phyloP scores from a whole-genome alignment of 371 early-diverging fungal genomes.

The Circinella minor region DNA sequence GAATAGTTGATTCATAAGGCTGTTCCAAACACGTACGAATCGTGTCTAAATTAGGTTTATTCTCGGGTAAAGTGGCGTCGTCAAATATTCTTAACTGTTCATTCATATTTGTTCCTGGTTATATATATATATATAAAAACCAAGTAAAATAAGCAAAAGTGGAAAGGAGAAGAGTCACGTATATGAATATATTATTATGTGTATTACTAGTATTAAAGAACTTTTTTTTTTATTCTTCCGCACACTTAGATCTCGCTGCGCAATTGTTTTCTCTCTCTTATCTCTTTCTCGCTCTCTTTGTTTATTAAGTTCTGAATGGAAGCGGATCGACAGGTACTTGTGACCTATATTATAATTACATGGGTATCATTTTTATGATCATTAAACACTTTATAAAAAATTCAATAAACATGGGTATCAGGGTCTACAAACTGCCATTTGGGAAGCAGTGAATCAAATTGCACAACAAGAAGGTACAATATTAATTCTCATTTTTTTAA shows the following conservation, averaged over 20 bases:
- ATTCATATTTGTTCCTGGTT: neutral
- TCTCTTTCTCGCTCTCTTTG: neutral
- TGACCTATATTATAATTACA: neutral
- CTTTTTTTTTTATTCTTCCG: neutral
- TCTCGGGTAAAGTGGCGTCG: slow-evolving; percentile 10
- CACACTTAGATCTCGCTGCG: neutral
- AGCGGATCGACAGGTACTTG: neutral
- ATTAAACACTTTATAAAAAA: neutral
- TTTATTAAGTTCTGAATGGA: neutral
- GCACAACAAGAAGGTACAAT: slow-evolving; percentile 25
- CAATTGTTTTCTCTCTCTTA: neutral
- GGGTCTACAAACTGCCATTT: slow-evolving; percentile 19
- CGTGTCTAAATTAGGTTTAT: neutral
- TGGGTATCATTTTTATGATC: neutral
- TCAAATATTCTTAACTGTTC: slow-evolving; percentile 3
- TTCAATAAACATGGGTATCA: neutral
- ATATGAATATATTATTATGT: neutral
- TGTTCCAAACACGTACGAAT: slow-evolving; percentile 10
- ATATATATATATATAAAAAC: no score
- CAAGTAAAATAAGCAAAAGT: neutral
- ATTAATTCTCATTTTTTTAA: neutral
- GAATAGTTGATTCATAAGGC: slow-evolving; percentile 7
- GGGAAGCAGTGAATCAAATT: slow-evolving; percentile 28
- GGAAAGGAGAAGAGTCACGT: slow-evolving; percentile 3
- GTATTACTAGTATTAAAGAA: no score